phyloP scores from a whole-genome alignment of 2,329 filamentous ascomycete species.

The Fusarium xylarioides region DNA sequence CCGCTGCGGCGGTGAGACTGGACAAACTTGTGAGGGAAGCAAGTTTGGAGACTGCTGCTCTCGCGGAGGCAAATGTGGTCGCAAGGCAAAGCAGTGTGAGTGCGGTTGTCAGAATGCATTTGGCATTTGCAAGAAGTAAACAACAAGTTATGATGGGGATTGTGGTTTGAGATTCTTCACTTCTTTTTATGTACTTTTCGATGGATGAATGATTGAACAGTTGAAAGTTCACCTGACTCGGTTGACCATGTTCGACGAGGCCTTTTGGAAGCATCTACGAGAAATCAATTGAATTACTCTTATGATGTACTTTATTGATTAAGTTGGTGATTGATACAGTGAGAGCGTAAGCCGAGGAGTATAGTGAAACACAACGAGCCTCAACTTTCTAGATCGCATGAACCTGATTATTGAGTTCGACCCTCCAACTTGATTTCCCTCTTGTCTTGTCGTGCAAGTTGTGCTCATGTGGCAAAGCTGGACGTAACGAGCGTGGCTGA shows the following conservation, averaged over 20 bases:
- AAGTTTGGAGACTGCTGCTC: constrained; percentile 56
- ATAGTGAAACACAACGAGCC: neutral
- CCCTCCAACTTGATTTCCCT: neutral
- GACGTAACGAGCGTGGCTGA: constrained; percentile 22
- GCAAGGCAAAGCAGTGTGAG: constrained; percentile 48
- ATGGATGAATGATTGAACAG: constrained; percentile 12
- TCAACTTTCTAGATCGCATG: neutral
- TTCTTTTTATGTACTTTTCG: constrained; percentile 40
- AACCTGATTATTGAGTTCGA: neutral
- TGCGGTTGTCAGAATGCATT: constrained; percentile 50
- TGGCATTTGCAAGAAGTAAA: constrained; percentile 45
- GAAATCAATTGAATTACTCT: constrained; percentile 18
- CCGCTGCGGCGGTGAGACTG: constrained; percentile 51
- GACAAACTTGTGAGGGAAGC: constrained; percentile 54
- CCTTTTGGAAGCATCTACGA: constrained; percentile 5
- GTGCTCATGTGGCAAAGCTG: constrained; percentile 18
- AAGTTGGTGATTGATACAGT: neutral
- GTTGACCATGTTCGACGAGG: constrained; percentile 8
- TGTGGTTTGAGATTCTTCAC: constrained; percentile 19
- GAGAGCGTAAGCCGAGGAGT: neutral
- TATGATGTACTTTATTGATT: neutral
- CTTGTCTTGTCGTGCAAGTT: neutral
- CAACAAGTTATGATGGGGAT: neutral
- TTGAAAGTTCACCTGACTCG: constrained; percentile 4
- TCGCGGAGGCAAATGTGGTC: constrained; percentile 51